Conservation (phyloP, 441 rosid genomes). For the Mallotus japonicus region DNA sequence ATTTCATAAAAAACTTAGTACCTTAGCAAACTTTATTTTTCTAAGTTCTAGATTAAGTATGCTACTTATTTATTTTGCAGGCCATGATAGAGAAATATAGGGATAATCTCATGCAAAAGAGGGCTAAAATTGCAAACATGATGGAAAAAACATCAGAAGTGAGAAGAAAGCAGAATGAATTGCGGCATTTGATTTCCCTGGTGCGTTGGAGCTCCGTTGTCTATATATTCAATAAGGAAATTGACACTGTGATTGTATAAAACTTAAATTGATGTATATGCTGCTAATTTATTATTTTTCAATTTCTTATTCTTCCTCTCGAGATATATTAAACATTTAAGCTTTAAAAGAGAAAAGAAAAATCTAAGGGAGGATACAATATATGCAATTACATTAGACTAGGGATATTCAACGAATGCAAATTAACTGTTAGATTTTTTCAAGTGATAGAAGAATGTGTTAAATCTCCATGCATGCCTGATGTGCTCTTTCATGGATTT, state of each 20-base stretch:
- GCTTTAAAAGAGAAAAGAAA: background rate
- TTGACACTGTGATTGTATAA: background rate
- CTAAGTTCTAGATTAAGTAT: constrained; percentile 10
- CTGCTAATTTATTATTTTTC: background rate
- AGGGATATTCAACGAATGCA: background rate
- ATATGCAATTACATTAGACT: background rate
- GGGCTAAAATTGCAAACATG: constrained; percentile 60
- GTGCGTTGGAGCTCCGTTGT: constrained; percentile 40
- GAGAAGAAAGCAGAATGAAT: constrained; percentile 61
- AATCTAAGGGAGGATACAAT: background rate
- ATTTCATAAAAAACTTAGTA: background rate
- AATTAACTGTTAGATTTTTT: background rate
- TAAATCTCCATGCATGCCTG: background rate
- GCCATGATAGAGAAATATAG: constrained; percentile 50
- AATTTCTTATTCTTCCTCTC: background rate
- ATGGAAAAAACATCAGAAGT: constrained; percentile 63
- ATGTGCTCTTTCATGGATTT: background rate
- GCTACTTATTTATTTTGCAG: constrained; percentile 34
- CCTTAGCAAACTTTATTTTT: background rate
- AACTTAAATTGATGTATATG: background rate
- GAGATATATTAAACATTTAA: background rate
- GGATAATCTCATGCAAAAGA: constrained; percentile 55
- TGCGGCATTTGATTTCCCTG: constrained; percentile 50
- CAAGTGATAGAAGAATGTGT: background rate
- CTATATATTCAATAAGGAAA: background rate